Evolutionary conservation across 1,284 basidiomycete species (phyloP).

Genomic region (Taiwanofungus camphoratus): DNA sequence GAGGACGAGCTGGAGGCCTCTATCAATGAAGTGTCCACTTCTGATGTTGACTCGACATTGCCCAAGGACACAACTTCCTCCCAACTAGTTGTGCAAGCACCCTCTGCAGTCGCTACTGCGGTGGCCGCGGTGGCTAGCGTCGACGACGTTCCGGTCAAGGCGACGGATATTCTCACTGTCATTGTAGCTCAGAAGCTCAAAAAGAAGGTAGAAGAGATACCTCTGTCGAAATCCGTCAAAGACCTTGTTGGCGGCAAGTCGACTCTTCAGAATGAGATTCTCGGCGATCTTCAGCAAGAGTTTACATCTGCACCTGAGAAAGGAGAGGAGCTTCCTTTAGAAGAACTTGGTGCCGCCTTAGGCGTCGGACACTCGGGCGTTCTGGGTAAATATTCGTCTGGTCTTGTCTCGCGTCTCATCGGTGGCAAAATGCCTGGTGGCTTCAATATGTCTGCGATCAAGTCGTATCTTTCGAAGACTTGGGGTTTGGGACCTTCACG

Average conservation of each 20-base stretch:
- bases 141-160: slow-evolving; percentile 89
- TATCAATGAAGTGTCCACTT: slow-evolving; percentile 35
- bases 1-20: slow-evolving; percentile 77
- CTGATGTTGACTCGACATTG: slow-evolving; percentile 35
- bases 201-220: slow-evolving; percentile 87
- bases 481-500: slow-evolving; percentile 93
- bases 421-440: slow-evolving; percentile 98
- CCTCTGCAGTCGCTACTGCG: slow-evolving; percentile 39
- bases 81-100: slow-evolving; percentile 38
- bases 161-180: slow-evolving; percentile 82
- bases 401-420: slow-evolving; percentile 87
- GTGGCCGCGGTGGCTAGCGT: slow-evolving; percentile 68
- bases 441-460: slow-evolving; percentile 94
- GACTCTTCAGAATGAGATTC: slow-evolving; percentile 94
- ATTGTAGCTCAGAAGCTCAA: slow-evolving; percentile 98
- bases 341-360: slow-evolving; percentile 89
- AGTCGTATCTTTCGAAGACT: slow-evolving; percentile 81
- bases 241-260: slow-evolving; percentile 98
- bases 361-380: slow-evolving; percentile 76
- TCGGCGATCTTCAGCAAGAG: slow-evolving; percentile 89
- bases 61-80: slow-evolving; percentile 41
- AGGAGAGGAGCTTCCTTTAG: slow-evolving; percentile 93
- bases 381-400: slow-evolving; percentile 95
- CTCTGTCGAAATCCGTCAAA: slow-evolving; percentile 94
- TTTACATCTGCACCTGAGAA: slow-evolving; percentile 94